Percentiles rank a stretch among this genome's conserved stretches.
These are phyloP conservation scores for Lactifluus volemus DNA, from an alignment of 768 basidiomycete genomes.

Conservation along the genomic window DNA sequence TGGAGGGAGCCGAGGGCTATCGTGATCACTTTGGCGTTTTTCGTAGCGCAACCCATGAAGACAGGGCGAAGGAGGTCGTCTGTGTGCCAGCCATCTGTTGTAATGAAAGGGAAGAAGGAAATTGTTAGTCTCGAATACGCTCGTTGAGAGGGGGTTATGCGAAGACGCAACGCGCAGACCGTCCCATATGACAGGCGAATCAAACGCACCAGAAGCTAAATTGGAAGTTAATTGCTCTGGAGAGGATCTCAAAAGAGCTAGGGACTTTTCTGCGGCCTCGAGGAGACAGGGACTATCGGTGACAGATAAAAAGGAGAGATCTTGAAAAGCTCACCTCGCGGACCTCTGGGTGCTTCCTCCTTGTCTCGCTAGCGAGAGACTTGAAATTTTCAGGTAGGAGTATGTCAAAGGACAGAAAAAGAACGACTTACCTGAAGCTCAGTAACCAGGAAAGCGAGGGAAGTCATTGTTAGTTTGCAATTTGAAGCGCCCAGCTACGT, in stretches of 20 bases:
- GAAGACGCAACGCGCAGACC: too few species aligned
- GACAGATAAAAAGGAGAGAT: not conserved
- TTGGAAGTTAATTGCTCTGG: conserved; percentile 70
- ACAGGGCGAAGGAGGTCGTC: conserved; percentile 78
- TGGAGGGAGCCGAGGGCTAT: conserved; percentile 89
- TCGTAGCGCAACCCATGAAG: conserved; percentile 90
- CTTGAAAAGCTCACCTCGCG: conserved; percentile 57
- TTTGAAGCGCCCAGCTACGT: too few species aligned
- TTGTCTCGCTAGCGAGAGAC: conserved; percentile 84
- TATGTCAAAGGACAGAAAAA: not conserved
- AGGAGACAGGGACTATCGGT: not conserved
- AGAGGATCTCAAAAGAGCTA: conserved; percentile 71
- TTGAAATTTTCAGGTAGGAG: conserved; percentile 24
- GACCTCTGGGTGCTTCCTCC: conserved; percentile 85
- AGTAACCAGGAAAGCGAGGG: conserved; percentile 60
- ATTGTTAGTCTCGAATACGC: not conserved
- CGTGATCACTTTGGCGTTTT: conserved; percentile 88
- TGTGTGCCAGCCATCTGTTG: conserved; percentile 65
- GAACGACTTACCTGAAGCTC: conserved; percentile 51
- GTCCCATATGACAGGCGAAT: not conserved
- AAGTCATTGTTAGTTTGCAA: conserved; percentile 39
- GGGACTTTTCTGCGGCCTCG: conserved; percentile 81
- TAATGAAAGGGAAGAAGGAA: not conserved
- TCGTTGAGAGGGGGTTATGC: not conserved
- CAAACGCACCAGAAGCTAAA: conserved; percentile 54